A percentile compares a stretch with the other conserved stretches of the same genome.
Evolutionary conservation across 306 rosid species (phyloP).

Genomic region (Gillenia trifoliata): DNA sequence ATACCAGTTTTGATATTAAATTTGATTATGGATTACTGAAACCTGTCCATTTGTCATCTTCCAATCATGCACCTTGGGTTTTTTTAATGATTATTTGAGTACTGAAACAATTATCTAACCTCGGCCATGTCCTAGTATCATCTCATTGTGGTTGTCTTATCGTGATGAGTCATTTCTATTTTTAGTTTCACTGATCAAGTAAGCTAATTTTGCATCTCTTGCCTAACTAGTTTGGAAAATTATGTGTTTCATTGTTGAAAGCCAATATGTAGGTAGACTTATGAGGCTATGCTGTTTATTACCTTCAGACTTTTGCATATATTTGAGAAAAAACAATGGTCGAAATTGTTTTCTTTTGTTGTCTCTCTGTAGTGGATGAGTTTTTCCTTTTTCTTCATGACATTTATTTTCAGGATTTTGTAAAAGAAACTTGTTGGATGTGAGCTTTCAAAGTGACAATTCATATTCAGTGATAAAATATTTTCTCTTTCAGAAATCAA

Average conservation of each 20-base stretch:
- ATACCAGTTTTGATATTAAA: neutral
- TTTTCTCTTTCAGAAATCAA: neutral
- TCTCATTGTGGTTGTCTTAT: neutral
- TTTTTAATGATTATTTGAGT: neutral
- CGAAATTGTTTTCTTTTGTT: neutral
- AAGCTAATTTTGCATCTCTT: neutral
- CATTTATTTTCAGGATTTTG: neutral
- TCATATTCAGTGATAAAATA: neutral
- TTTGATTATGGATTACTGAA: neutral
- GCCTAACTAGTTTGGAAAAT: neutral
- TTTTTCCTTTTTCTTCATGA: neutral
- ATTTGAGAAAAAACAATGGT: neutral
- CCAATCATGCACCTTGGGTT: neutral
- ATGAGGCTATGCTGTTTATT: neutral
- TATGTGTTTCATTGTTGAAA: neutral
- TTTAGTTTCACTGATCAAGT: neutral
- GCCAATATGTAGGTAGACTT: neutral
- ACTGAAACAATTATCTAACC: neutral
- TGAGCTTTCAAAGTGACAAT: neutral
- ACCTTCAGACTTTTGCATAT: neutral
- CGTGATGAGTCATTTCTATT: neutral
- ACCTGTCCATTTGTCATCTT: neutral
- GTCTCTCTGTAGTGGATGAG: neutral
- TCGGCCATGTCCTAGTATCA: neutral
- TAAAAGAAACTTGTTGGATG: neutral